phyloP scores from a whole-genome alignment of 2,329 filamentous ascomycete genomes.

The Penicillium nordicum region DNA sequence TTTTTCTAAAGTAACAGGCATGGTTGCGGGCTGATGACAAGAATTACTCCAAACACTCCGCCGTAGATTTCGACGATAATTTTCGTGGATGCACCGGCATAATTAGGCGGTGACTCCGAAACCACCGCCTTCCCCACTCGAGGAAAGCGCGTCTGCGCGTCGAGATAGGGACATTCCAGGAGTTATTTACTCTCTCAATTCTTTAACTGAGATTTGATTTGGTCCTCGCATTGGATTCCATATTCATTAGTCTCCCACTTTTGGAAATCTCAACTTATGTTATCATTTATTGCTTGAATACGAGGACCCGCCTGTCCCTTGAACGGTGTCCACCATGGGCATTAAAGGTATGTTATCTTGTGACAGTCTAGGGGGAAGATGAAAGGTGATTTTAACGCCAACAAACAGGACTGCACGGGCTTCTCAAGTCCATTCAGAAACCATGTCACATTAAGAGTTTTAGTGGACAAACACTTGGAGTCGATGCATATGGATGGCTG shows the following conservation, averaged over 20 bases:
- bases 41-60: constrained; percentile 1
- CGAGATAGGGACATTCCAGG: constrained; percentile 34
- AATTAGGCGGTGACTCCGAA: constrained; percentile 31
- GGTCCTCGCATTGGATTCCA: constrained; percentile 4
- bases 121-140: constrained; percentile 21
- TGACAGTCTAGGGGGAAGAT: not conserved
- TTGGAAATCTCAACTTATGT: constrained; percentile 15
- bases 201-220: constrained; percentile 8
- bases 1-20: constrained; percentile 72
- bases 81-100: constrained; percentile 31
- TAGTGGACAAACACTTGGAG: constrained; percentile 80
- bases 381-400: constrained; percentile 4
- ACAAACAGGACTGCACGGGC: constrained; percentile 70
- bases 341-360: constrained; percentile 41
- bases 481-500: constrained; percentile 97
- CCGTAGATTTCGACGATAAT: constrained; percentile 12
- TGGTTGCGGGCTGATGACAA: constrained; percentile 36
- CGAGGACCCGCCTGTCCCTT: constrained; percentile 29
- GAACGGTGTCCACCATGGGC: constrained; percentile 39
- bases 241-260: constrained; percentile 6
- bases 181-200: constrained; percentile 16
- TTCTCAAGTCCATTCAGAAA: constrained; percentile 95
- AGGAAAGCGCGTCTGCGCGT: constrained; percentile 34
- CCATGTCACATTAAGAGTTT: constrained; percentile 83
- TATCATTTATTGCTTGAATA: constrained; percentile 25